These are phyloP conservation scores for Pharnaceum exiguum DNA, from an alignment of 148 eudicot species.

Conservation along the genomic window DNA sequence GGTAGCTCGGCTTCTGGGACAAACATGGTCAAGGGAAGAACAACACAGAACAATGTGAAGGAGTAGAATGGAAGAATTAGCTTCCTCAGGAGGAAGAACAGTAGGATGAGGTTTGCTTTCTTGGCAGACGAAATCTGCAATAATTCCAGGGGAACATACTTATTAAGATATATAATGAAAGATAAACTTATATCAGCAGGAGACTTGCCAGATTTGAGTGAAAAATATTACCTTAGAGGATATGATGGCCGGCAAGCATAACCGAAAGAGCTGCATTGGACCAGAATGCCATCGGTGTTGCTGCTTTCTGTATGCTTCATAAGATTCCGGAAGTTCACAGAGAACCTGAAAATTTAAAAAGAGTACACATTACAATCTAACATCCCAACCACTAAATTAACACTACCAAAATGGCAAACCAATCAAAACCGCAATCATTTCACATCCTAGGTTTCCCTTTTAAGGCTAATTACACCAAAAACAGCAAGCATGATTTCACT, in stretches of 20 bases:
- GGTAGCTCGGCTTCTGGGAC: slow-evolving; percentile 80
- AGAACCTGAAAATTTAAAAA: slow-evolving; percentile 39
- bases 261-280: slow-evolving; percentile 81
- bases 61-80: slow-evolving; percentile 83
- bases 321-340: slow-evolving; percentile 79
- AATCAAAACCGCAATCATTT: no score
- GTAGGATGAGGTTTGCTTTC: slow-evolving; percentile 69
- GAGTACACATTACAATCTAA: neutral
- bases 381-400: no score
- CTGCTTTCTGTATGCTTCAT: slow-evolving; percentile 81
- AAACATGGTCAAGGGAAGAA: slow-evolving; percentile 83
- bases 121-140: slow-evolving; percentile 66
- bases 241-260: slow-evolving; percentile 60
- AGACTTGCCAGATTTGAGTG: neutral
- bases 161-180: neutral
- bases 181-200: neutral
- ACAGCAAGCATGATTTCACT: no score
- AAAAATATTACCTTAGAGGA: slow-evolving; percentile 45
- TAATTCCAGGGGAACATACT: neutral
- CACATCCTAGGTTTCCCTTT: no score
- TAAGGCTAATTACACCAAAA: no score
- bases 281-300: slow-evolving; percentile 95
- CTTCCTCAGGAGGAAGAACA: slow-evolving; percentile 69
- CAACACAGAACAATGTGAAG: slow-evolving; percentile 76
- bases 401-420: no score